Evolutionary conservation across 768 basidiomycete genomes (phyloP).

Genomic region (Boletus vinaceobasis): DNA sequence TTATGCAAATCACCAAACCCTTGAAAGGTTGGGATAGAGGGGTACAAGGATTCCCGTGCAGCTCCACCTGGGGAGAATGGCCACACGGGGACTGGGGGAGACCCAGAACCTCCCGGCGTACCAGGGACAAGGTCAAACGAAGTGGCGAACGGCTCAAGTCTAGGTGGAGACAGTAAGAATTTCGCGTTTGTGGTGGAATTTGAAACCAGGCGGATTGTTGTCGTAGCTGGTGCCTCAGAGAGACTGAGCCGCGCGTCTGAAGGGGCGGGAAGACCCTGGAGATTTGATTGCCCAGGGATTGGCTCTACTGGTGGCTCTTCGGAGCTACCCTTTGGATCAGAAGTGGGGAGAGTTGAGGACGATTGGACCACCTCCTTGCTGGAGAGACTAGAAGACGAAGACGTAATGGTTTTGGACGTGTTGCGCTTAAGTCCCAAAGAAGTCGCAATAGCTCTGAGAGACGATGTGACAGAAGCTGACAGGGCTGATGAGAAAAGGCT

Average conservation of each 20-base stretch:
- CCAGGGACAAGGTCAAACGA: constrained; percentile 64
- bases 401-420: constrained; percentile 12
- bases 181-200: constrained; percentile 21
- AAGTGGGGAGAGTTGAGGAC: constrained; percentile 29
- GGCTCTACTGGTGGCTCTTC: constrained; percentile 37
- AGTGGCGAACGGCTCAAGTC: constrained; percentile 62
- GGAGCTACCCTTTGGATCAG: constrained; percentile 18
- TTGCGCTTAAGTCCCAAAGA: constrained; percentile 69
- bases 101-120: constrained; percentile 40
- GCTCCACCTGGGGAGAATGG: constrained; percentile 36
- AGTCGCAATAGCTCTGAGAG: constrained; percentile 71
- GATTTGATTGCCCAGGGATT: constrained; percentile 56
- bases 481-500: constrained; percentile 2
- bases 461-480: constrained; percentile 63
- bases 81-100: constrained; percentile 33
- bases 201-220: constrained; percentile 48
- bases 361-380: constrained; percentile 17
- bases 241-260: constrained; percentile 58
- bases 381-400: constrained; percentile 32
- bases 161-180: constrained; percentile 48
- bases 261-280: constrained; percentile 61
- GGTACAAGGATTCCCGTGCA: constrained; percentile 36
- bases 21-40: constrained; percentile 35
- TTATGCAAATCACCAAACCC: constrained; percentile 26
- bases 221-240: constrained; percentile 44